Evolutionary conservation across 2,329 filamentous ascomycete species (phyloP).

Genomic region (Scedosporium dehoogii): DNA sequence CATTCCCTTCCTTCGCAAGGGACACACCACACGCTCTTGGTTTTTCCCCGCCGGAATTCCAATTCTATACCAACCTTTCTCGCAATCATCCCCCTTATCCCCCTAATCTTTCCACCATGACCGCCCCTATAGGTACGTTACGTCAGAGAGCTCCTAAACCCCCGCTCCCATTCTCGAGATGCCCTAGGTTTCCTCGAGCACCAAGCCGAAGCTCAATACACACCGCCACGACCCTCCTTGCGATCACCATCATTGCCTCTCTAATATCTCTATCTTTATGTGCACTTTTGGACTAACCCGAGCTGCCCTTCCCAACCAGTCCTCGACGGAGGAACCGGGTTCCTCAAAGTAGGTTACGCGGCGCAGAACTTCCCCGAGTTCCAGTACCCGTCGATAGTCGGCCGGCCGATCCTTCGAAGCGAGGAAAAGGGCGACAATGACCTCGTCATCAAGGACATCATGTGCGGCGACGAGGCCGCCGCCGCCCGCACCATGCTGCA

Average conservation of each 20-base stretch:
- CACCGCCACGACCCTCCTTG: background rate
- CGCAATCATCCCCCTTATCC: background rate
- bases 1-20: background rate
- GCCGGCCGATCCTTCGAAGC: constrained; percentile 90
- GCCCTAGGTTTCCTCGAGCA: constrained; percentile 11
- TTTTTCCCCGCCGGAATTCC: background rate
- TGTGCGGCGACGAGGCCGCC: constrained; percentile 98
- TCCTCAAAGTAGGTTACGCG: constrained; percentile 98
- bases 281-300: too few species aligned
- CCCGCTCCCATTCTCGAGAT: constrained; percentile 2
- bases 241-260: background rate
- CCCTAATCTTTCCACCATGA: background rate
- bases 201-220: background rate
- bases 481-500: constrained; percentile 95
- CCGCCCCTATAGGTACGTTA: constrained; percentile 6
- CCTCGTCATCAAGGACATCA: constrained; percentile 86
- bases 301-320: constrained; percentile 41
- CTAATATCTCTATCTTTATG: constrained; percentile 8
- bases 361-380: constrained; percentile 99
- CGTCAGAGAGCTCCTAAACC: constrained; percentile 2
- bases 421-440: constrained; percentile 65
- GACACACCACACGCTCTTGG: background rate
- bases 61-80: background rate
- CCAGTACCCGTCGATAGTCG: constrained; percentile 96
- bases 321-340: constrained; percentile 98